phyloP scores from a whole-genome alignment of 2,329 filamentous ascomycete genomes.

The Tolypocladium album region DNA sequence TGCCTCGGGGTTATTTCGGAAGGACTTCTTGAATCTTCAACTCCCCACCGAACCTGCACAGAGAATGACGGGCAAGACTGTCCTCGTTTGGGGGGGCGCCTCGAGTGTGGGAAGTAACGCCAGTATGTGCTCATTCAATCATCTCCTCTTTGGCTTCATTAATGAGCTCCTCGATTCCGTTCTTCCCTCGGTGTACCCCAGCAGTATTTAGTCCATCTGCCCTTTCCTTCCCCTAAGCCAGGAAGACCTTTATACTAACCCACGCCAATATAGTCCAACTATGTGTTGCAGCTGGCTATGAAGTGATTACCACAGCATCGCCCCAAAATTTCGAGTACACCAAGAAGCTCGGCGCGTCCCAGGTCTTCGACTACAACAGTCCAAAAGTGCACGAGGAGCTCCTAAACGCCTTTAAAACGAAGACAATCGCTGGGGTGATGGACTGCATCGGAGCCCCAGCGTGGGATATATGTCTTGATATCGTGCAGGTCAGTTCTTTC shows the following conservation, averaged over 20 bases:
- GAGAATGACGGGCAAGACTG: background rate
- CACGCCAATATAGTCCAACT: constrained; percentile 30
- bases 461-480: background rate
- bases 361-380: background rate
- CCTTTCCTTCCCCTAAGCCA: too few species aligned
- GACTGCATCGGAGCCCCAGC: background rate
- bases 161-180: background rate
- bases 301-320: constrained; percentile 32
- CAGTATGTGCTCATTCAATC: background rate
- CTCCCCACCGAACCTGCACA: constrained; percentile 24
- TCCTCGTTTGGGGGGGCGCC: background rate
- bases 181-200: background rate
- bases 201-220: background rate
- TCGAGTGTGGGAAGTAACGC: background rate
- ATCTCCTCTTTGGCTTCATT: background rate
- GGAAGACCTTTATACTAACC: background rate
- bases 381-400: background rate
- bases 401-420: background rate
- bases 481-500: background rate
- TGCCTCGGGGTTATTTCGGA: constrained; percentile 10
- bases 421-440: background rate
- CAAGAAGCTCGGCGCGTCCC: constrained; percentile 8
- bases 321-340: constrained; percentile 31
- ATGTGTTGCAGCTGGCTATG: constrained; percentile 28
- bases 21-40: constrained; percentile 9